These are phyloP conservation scores for Eutypella sp. DNA, from an alignment of 2,329 filamentous ascomycete species.

Conservation along the genomic window DNA sequence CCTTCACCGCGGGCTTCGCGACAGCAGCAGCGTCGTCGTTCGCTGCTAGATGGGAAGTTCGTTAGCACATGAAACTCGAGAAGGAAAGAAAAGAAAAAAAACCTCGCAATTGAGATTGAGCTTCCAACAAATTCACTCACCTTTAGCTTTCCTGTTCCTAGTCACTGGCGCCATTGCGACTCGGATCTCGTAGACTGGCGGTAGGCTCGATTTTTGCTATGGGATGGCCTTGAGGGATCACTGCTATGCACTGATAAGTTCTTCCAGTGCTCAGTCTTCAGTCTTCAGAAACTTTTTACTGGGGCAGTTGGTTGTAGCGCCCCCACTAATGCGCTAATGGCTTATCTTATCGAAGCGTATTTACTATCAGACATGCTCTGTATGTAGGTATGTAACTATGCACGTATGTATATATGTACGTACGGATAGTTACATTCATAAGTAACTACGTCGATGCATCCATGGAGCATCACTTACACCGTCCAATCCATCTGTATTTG, in stretches of 20 bases:
- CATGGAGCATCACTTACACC: too few species aligned
- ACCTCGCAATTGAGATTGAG: neutral
- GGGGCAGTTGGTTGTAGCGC: neutral
- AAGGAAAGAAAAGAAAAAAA: too few species aligned
- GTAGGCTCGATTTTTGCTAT: constrained; percentile 7
- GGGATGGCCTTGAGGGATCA: neutral
- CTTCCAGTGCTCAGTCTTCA: too few species aligned
- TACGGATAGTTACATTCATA: too few species aligned
- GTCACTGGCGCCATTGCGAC: constrained; percentile 39
- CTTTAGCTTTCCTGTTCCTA: constrained; percentile 33
- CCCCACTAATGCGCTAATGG: neutral
- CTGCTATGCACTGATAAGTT: neutral
- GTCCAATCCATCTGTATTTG: too few species aligned
- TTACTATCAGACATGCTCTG: too few species aligned
- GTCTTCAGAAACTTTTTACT: constrained; percentile 1
- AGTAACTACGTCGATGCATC: too few species aligned
- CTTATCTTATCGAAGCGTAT: constrained; percentile 2
- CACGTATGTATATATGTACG: too few species aligned
- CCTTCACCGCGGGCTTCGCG: constrained; percentile 31
- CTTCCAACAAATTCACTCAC: constrained; percentile 10
- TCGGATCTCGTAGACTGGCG: constrained; percentile 4
- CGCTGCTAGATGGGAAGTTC: constrained; percentile 11
- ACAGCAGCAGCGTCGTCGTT: constrained; percentile 28
- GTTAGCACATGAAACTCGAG: constrained; percentile 7
- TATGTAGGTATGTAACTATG: too few species aligned